Evolutionary conservation across 1,284 basidiomycete species (phyloP).

Genomic region (Microbotryum saponariae): DNA sequence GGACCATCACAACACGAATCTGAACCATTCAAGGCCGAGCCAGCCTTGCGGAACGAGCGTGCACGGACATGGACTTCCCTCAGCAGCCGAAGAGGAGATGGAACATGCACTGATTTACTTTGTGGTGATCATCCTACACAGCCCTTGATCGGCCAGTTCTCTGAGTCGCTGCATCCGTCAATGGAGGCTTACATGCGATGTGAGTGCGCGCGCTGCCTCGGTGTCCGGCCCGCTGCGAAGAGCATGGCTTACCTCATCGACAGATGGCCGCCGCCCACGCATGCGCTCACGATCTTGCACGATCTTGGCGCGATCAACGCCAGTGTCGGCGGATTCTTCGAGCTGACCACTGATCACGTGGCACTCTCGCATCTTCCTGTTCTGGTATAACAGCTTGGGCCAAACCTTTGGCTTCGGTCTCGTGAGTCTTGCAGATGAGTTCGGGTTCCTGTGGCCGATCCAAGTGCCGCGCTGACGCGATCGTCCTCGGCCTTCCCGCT

Average conservation of each 20-base stretch:
- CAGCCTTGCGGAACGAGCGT: too few relatives aligned
- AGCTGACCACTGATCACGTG: too few relatives aligned
- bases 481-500: neutral
- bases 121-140: neutral
- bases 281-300: neutral
- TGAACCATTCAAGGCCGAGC: too few relatives aligned
- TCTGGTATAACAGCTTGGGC: conserved; percentile 53
- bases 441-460: too few relatives aligned
- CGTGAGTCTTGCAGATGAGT: conserved; percentile 37
- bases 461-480: too few relatives aligned
- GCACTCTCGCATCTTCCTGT: neutral
- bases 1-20: too few relatives aligned
- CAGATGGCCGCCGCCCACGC: neutral
- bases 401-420: conserved; percentile 64
- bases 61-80: too few relatives aligned
- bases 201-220: conserved; percentile 5
- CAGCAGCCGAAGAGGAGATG: too few relatives aligned
- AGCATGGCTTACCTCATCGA: neutral
- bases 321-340: neutral
- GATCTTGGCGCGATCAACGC: neutral
- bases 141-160: conserved; percentile 83
- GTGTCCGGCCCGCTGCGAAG: neutral
- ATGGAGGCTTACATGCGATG: conserved; percentile 70
- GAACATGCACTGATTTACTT: neutral
- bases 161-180: conserved; percentile 70